Evolutionary conservation across 1,139 yeast genomes (phyloP).

Genomic region (Yamadazyma oceani): DNA sequence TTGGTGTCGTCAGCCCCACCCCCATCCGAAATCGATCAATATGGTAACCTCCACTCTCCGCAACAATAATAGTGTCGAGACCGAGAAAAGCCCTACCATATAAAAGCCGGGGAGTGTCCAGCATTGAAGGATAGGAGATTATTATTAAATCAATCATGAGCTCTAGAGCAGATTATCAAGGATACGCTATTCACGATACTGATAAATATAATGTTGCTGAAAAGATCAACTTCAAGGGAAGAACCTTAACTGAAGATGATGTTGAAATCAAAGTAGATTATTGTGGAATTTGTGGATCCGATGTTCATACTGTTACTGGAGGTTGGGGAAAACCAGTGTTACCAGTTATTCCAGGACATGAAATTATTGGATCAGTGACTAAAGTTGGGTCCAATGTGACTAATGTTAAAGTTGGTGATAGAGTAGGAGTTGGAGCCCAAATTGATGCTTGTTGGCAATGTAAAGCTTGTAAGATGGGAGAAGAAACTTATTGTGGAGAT

Average conservation of each 20-base stretch:
- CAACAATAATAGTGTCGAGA: background rate
- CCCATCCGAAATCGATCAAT: background rate
- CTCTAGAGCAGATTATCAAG: conserved; percentile 14
- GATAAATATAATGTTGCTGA: conserved; percentile 44
- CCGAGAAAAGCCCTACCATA: too few relatives aligned
- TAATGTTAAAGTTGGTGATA: conserved; percentile 49
- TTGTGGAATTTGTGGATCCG: conserved; percentile 65
- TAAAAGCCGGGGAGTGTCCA: too few relatives aligned
- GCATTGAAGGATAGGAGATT: too few relatives aligned
- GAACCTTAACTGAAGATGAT: conserved; percentile 38
- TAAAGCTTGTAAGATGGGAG: conserved; percentile 39
- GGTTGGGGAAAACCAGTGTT: conserved; percentile 30
- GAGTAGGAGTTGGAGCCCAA: conserved; percentile 63
- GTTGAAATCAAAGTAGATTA: conserved; percentile 48
- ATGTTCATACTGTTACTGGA: conserved; percentile 48
- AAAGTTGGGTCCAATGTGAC: conserved; percentile 48
- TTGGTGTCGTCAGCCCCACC: too few relatives aligned
- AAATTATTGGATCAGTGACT: conserved; percentile 52
- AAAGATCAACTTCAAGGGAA: conserved; percentile 41
- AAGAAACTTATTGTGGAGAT: conserved; percentile 50
- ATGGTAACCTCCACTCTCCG: conserved; percentile 1
- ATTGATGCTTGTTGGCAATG: conserved; percentile 48
- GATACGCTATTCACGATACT: conserved; percentile 18
- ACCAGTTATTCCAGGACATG: conserved; percentile 41
- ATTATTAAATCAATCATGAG: conserved; percentile 1